Evolutionary conservation across 352 stramenopile species (phyloP).

Genomic region (Globisporangium viniferum): DNA sequence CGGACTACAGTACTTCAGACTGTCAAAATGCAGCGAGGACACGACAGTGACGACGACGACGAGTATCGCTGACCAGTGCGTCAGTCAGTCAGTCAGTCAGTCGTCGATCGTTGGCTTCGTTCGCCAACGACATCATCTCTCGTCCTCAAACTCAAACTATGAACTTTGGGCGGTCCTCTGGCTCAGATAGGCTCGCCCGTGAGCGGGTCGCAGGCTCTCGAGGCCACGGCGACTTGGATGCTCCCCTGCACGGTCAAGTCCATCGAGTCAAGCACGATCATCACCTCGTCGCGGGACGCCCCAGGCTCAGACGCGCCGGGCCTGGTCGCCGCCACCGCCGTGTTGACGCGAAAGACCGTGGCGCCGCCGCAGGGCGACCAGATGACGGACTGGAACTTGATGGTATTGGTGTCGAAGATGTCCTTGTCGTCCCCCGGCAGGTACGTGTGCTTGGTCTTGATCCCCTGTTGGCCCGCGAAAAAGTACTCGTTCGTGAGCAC

Average conservation of each 20-base stretch:
- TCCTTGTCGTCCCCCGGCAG: conserved; percentile 16
- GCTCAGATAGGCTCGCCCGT: conserved; percentile 6
- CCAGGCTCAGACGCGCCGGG: not conserved
- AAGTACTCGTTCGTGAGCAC: conserved; percentile 32
- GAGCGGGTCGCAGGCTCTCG: conserved; percentile 14
- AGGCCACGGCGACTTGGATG: conserved; percentile 22
- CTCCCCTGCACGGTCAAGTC: conserved; percentile 24
- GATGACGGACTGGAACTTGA: conserved; percentile 29
- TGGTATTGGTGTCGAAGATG: conserved; percentile 25
- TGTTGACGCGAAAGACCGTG: conserved; percentile 39
- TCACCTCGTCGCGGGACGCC: conserved; percentile 11
- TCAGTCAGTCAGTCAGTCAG: not conserved
- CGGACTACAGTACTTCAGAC: not conserved
- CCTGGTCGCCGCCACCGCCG: conserved; percentile 15
- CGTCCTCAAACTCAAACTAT: no score
- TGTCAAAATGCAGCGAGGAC: not conserved
- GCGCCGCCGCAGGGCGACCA: conserved; percentile 32
- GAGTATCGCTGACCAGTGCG: not conserved
- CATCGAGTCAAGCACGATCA: conserved; percentile 30
- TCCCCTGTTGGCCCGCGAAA: conserved; percentile 26
- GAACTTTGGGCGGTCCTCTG: not conserved
- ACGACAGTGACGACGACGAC: not conserved
- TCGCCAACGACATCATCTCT: not conserved
- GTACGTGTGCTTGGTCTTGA: conserved; percentile 14
- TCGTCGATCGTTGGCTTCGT: not conserved